Percentiles rank a stretch among this genome's conserved stretches.
Evolutionary conservation across 345 rosid species (phyloP).

Genomic region (Limnanthes douglasii): DNA sequence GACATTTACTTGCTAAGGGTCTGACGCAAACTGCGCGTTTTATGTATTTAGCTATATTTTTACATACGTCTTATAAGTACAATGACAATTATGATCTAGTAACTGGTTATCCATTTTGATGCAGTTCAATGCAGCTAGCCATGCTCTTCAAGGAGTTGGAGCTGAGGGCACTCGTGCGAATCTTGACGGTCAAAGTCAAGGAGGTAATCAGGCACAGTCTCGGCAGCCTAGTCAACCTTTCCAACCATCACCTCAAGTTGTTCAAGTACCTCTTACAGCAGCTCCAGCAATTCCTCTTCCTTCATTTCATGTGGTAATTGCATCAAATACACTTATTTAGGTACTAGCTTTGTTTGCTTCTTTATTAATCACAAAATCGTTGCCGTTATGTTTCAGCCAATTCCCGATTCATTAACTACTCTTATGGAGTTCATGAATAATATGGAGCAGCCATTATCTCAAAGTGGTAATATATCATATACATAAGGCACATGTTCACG

Average conservation of each 20-base stretch:
- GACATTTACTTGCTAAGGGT: no score
- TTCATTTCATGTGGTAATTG: slow-evolving; percentile 38
- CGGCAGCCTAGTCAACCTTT: slow-evolving; percentile 37
- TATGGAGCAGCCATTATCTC: slow-evolving; percentile 61
- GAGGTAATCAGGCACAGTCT: slow-evolving; percentile 31
- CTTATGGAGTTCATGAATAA: slow-evolving; percentile 53
- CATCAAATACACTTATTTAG: no score
- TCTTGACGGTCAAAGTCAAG: slow-evolving; percentile 29
- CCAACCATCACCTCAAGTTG: slow-evolving; percentile 38
- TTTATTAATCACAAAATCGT: slow-evolving; percentile 2
- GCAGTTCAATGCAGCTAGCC: slow-evolving; percentile 35
- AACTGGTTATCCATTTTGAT: no score
- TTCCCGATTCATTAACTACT: slow-evolving; percentile 71
- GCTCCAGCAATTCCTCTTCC: slow-evolving; percentile 50
- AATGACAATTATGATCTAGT: no score
- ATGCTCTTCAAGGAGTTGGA: slow-evolving; percentile 35
- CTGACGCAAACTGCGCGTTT: no score
- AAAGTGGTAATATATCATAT: slow-evolving; percentile 32
- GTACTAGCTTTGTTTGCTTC: no score
- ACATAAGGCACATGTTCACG: slow-evolving; percentile 1
- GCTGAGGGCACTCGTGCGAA: slow-evolving; percentile 19
- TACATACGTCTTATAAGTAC: no score
- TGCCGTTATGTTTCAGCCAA: slow-evolving; percentile 42
- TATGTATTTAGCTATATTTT: no score
- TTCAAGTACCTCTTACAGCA: slow-evolving; percentile 45